phyloP scores from a whole-genome alignment of 2,329 filamentous ascomycete species.

The Teratosphaeria epicoccoides region DNA sequence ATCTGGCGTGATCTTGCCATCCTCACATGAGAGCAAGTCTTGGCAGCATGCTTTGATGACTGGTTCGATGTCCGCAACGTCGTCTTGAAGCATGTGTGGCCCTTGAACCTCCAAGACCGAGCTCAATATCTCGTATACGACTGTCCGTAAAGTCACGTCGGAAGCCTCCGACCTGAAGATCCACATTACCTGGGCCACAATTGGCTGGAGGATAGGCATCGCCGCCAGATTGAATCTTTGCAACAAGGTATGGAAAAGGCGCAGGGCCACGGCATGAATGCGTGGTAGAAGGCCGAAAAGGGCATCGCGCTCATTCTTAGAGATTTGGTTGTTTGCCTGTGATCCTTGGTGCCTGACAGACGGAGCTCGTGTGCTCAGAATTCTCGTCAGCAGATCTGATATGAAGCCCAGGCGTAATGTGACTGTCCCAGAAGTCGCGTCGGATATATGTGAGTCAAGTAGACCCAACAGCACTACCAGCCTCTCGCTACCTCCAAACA shows the following conservation, averaged over 20 bases:
- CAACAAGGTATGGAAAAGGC: constrained; percentile 48
- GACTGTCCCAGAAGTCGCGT: constrained; percentile 54
- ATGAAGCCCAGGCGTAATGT: constrained; percentile 57
- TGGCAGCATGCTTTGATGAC: constrained; percentile 61
- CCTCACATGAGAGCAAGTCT: constrained; percentile 52
- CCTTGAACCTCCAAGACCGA: constrained; percentile 53
- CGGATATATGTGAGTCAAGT: constrained; percentile 52
- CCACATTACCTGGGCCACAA: constrained; percentile 56
- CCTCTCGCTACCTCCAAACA: constrained; percentile 63
- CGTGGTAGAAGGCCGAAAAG: constrained; percentile 63
- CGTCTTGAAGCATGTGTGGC: constrained; percentile 54
- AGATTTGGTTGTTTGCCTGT: constrained; percentile 61
- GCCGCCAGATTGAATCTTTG: constrained; percentile 48
- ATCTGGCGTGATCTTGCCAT: background rate
- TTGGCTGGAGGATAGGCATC: constrained; percentile 49
- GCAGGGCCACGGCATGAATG: constrained; percentile 62
- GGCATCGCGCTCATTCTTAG: constrained; percentile 70
- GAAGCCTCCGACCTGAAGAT: constrained; percentile 39
- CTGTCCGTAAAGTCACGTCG: constrained; percentile 9
- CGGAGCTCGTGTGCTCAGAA: constrained; percentile 49
- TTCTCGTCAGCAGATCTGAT: constrained; percentile 57
- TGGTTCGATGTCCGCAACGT: constrained; percentile 51
- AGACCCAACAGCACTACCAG: constrained; percentile 55
- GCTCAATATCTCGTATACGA: constrained; percentile 50
- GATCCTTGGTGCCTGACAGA: constrained; percentile 35